These are phyloP conservation scores for Botrytis squamosa DNA, from an alignment of 2,329 filamentous ascomycete genomes.

Conservation along the genomic window DNA sequence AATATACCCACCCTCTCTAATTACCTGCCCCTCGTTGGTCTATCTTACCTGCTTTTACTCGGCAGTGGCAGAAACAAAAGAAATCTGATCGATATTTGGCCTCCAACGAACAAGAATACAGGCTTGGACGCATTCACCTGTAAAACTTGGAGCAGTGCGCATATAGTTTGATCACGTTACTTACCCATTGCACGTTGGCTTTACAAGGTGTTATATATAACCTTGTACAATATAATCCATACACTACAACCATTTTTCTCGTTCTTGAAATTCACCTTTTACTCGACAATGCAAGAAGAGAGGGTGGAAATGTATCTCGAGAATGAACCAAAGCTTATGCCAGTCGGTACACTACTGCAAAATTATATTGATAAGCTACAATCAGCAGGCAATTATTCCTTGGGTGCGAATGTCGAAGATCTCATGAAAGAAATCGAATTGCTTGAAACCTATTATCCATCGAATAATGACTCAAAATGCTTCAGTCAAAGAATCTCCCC, in stretches of 20 bases:
- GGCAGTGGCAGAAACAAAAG: background rate
- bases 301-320: background rate
- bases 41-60: slow-evolving; percentile 1
- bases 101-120: background rate
- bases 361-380: slow-evolving; percentile 15
- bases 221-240: background rate
- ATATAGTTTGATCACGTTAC: background rate
- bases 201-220: slow-evolving; percentile 2
- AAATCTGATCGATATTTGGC: background rate
- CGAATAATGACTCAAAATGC: background rate
- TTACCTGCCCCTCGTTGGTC: background rate
- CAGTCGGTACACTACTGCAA: background rate
- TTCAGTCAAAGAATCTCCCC: slow-evolving; percentile 12
- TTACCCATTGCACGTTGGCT: background rate
- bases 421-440: slow-evolving; percentile 15
- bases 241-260: background rate
- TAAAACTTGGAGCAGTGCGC: background rate
- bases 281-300: slow-evolving; percentile 14
- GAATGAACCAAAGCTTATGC: slow-evolving; percentile 12
- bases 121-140: background rate
- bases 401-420: slow-evolving; percentile 17
- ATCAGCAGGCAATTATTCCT: background rate
- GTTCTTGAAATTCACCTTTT: background rate
- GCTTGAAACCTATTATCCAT: slow-evolving; percentile 13
- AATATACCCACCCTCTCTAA: background rate